A percentile compares a stretch with the other conserved stretches of the same genome.
Conservation (phyloP, 2,329 filamentous ascomycete genomes). For the Xylaria arbuscula region DNA sequence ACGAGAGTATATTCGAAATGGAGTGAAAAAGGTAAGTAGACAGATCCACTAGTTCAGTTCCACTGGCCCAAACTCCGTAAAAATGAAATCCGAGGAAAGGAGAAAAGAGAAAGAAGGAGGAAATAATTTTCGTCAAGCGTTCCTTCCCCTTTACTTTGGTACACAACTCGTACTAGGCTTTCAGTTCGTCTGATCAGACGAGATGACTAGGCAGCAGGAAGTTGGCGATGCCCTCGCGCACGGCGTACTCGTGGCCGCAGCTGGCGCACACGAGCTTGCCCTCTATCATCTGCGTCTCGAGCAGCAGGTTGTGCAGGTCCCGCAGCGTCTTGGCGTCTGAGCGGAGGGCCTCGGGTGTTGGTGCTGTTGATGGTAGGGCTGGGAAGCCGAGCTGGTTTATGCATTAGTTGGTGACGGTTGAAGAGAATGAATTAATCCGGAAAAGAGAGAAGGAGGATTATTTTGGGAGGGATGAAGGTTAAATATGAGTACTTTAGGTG, state of each 20-base stretch:
- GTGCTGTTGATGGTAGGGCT: slow-evolving; percentile 72
- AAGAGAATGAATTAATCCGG: no score
- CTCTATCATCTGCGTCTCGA: slow-evolving; percentile 90
- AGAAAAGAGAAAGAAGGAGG: no score
- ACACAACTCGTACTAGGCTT: no score
- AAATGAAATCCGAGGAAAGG: no score
- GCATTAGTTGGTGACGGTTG: neutral
- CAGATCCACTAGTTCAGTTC: no score
- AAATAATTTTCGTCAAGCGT: no score
- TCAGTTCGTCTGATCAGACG: slow-evolving; percentile 60
- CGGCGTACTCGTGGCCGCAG: slow-evolving; percentile 92
- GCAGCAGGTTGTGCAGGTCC: slow-evolving; percentile 82
- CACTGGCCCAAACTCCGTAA: no score
- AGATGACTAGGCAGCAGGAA: slow-evolving; percentile 94
- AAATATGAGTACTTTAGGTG: neutral
- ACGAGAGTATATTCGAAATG: neutral
- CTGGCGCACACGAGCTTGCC: slow-evolving; percentile 90
- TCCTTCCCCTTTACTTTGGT: no score
- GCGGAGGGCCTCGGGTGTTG: slow-evolving; percentile 70
- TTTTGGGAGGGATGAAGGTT: no score
- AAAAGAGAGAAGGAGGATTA: no score
- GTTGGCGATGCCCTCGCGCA: slow-evolving; percentile 97
- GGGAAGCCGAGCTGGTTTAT: slow-evolving; percentile 78
- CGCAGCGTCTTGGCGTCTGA: slow-evolving; percentile 75
- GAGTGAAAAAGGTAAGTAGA: neutral